Base-by-base conservation (phyloP, 805 yeast genomes). In the Myxozyma vanderwaltii region DNA sequence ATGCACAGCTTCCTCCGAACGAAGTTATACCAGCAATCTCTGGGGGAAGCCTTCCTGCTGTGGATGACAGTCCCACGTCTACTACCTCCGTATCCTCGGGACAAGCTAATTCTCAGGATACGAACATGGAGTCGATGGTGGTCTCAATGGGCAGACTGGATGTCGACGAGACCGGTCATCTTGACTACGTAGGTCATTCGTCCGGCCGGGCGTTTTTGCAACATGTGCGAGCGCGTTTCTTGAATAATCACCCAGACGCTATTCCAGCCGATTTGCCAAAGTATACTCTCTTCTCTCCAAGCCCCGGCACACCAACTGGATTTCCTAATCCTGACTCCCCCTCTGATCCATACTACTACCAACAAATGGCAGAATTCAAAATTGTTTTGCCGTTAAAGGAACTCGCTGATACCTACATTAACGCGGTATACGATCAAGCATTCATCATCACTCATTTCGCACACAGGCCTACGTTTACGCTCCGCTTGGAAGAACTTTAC, bases 381-480 rank as follows among this genome's bases (percentile, higher is more conserved):
- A 79, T 86, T 61, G 82, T 87, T 7, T 74, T 91, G 38, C 97
- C 97, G 0, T 82, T 91, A 1, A 85, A 87, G 68, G 85, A 83
- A 35, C 80, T 81, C 26, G 92, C 96, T 0, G 72, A 88, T 38
- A 82, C 82, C 64, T 77, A 90, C 61, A 84, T 91, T 23, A 82
- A 83, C 60, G 82, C 86, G 46, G 86, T 91, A 0, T 91, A 96
- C 95, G 83, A 85, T 62, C 84, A 86, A 66, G 95, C 96, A 0
- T 89, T 96, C 72, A 90, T 89, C 3, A 76, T 91, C 53, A 88
- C 90, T 70, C 77, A 96, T 56, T 90, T 91, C 71, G 88, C 89
- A 70, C 96, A 91, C 69, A 75, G 96, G 33, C 96, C 96, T 0
- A 84, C 91, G 1, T 81, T 90, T 61, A 78, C 87, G 54, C 82